These are phyloP conservation scores for Aspergillus ostianus DNA, from an alignment of 495 filamentous ascomycete genomes.

Conservation along the genomic window DNA sequence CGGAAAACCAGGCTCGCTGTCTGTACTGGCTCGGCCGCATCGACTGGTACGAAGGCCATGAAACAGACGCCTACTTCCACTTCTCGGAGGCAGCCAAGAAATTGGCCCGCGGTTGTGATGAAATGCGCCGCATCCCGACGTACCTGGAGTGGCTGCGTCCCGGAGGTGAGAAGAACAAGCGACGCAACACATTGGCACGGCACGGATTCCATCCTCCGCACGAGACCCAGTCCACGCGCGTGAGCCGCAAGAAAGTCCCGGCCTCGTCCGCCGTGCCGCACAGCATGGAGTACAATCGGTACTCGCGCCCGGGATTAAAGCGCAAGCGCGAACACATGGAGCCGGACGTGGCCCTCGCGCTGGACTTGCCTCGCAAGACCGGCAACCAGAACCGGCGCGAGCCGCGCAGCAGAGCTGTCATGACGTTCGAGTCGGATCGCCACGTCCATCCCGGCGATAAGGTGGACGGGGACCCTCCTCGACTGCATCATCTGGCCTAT, in stretches of 20 bases:
- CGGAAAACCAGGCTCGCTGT: slow-evolving; percentile 11
- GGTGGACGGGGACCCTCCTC: background rate
- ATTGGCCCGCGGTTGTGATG: background rate
- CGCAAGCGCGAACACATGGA: background rate
- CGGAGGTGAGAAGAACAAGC: background rate
- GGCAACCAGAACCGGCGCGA: background rate
- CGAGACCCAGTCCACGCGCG: background rate
- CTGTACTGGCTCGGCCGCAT: slow-evolving; percentile 22
- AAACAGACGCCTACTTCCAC: slow-evolving; percentile 8
- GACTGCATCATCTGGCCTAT: background rate
- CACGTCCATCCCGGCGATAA: background rate
- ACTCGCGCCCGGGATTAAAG: background rate
- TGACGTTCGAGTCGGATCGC: background rate
- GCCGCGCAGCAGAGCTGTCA: background rate
- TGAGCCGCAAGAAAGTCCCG: background rate
- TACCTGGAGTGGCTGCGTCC: background rate
- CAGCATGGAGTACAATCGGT: background rate
- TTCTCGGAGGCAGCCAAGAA: slow-evolving; percentile 3
- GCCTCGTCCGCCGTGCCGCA: too few relatives aligned
- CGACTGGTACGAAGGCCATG: slow-evolving; percentile 11
- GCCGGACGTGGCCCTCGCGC: background rate
- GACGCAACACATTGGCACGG: background rate
- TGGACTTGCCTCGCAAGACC: background rate
- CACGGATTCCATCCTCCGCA: background rate
- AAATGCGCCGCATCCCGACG: background rate